A percentile compares a stretch with the other conserved stretches of the same genome.
Evolutionary conservation across 2,329 filamentous ascomycete genomes (phyloP).

Genomic region (Westerdykella ornata): DNA sequence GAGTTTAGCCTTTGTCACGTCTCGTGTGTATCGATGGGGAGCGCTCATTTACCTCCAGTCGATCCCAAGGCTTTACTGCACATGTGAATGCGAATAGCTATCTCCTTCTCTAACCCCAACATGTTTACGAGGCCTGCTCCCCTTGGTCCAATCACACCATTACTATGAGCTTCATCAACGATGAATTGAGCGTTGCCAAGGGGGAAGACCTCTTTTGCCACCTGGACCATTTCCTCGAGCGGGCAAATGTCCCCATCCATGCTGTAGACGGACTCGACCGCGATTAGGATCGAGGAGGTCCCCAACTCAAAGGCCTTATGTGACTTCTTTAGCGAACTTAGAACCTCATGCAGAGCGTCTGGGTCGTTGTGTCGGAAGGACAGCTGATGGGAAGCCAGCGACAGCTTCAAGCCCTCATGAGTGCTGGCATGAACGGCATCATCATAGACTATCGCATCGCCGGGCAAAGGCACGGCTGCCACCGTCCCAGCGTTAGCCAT

Average conservation of each 20-base stretch:
- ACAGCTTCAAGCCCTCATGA: no score
- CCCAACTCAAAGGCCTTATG: conserved; percentile 16
- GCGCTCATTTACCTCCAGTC: no score
- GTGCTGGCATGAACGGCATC: no score
- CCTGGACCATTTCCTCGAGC: conserved; percentile 52
- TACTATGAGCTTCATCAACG: conserved; percentile 63
- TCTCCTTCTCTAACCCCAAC: no score
- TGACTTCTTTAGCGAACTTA: conserved; percentile 4
- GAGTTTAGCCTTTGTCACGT: no score
- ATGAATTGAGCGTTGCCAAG: conserved; percentile 55
- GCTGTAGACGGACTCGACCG: conserved; percentile 52
- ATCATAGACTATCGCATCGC: conserved; percentile 71
- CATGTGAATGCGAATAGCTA: no score
- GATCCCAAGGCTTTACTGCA: no score
- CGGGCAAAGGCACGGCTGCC: conserved; percentile 34
- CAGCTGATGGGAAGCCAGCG: no score
- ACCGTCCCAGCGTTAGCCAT: conserved; percentile 39
- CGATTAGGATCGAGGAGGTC: conserved; percentile 29
- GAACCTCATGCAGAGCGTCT: conserved; percentile 38
- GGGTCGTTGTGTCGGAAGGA: conserved; percentile 56
- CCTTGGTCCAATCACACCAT: conserved; percentile 51
- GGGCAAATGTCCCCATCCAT: conserved; percentile 76
- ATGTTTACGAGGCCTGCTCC: conserved; percentile 54
- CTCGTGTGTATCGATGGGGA: no score
- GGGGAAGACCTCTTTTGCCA: conserved; percentile 53